Evolutionary conservation across 495 filamentous ascomycete species (phyloP).

Genomic region (Cercophora samala): DNA sequence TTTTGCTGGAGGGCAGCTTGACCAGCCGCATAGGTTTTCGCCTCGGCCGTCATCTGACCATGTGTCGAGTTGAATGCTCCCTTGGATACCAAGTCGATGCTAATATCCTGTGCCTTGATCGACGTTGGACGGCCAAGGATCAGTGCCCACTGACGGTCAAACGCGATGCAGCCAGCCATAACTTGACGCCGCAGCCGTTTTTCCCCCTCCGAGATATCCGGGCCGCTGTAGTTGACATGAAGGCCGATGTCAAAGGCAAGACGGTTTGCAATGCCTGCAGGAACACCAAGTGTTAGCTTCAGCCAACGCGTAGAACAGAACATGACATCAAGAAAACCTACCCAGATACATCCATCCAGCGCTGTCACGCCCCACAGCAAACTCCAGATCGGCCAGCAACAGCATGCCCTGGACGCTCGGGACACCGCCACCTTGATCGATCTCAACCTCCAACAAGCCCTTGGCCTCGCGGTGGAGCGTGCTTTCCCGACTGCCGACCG

Average conservation of each 20-base stretch:
- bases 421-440: slow-evolving; percentile 49
- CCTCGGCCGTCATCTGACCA: neutral
- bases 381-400: slow-evolving; percentile 52
- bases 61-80: slow-evolving; percentile 31
- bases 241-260: slow-evolving; percentile 52
- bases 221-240: slow-evolving; percentile 39
- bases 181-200: slow-evolving; percentile 44
- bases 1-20: slow-evolving; percentile 46
- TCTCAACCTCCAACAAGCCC: slow-evolving; percentile 49
- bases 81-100: slow-evolving; percentile 41
- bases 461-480: slow-evolving; percentile 53
- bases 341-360: slow-evolving; percentile 53
- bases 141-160: slow-evolving; percentile 52
- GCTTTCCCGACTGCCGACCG: slow-evolving; percentile 47
- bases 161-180: slow-evolving; percentile 50
- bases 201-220: slow-evolving; percentile 41
- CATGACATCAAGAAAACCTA: slow-evolving; percentile 15
- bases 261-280: slow-evolving; percentile 43
- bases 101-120: slow-evolving; percentile 50
- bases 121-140: slow-evolving; percentile 50
- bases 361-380: slow-evolving; percentile 49
- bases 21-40: slow-evolving; percentile 22
- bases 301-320: neutral
- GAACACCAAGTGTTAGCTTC: slow-evolving; percentile 17
- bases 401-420: slow-evolving; percentile 51